These are phyloP conservation scores for Tolypocladium ophioglossoides DNA, from an alignment of 2,329 filamentous ascomycete genomes.

Conservation along the genomic window DNA sequence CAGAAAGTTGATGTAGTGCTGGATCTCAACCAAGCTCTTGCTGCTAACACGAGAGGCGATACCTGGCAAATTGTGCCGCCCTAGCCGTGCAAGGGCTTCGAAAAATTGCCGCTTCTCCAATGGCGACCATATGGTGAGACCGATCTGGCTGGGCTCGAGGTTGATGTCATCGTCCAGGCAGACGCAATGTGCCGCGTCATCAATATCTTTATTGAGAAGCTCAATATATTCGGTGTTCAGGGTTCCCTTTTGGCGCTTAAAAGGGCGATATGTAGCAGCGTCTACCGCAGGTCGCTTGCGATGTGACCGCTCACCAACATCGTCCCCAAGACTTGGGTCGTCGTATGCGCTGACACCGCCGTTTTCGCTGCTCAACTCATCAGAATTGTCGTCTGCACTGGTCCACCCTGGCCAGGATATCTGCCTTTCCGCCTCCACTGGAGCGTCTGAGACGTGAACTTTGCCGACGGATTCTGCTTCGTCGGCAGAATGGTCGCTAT, in stretches of 20 bases:
- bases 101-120: slow-evolving; percentile 65
- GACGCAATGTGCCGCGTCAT: slow-evolving; percentile 34
- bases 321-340: not conserved
- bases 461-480: slow-evolving; percentile 1
- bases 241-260: slow-evolving; percentile 33
- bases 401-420: not conserved
- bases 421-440: not conserved
- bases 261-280: slow-evolving; percentile 16
- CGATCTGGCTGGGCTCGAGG: slow-evolving; percentile 46
- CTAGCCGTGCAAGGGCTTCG: slow-evolving; percentile 50
- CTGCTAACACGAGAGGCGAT: slow-evolving; percentile 55
- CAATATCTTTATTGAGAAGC: slow-evolving; percentile 46
- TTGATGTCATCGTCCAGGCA: slow-evolving; percentile 18
- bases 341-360: not conserved
- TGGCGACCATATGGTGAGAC: slow-evolving; percentile 58
- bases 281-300: slow-evolving; percentile 20
- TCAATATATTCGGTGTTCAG: slow-evolving; percentile 37
- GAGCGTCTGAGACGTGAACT: not conserved
- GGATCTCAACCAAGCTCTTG: slow-evolving; percentile 67
- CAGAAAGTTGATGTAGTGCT: slow-evolving; percentile 57
- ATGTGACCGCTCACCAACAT: slow-evolving; percentile 6
- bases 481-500: slow-evolving; percentile 9
- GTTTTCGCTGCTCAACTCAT: slow-evolving; percentile 2
- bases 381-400: not conserved
- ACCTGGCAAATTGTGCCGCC: slow-evolving; percentile 47